Evolutionary conservation across 495 filamentous ascomycete genomes (phyloP), one percentile per base, ranked within the genome.

Genomic region (Xylaria acuta): DNA sequence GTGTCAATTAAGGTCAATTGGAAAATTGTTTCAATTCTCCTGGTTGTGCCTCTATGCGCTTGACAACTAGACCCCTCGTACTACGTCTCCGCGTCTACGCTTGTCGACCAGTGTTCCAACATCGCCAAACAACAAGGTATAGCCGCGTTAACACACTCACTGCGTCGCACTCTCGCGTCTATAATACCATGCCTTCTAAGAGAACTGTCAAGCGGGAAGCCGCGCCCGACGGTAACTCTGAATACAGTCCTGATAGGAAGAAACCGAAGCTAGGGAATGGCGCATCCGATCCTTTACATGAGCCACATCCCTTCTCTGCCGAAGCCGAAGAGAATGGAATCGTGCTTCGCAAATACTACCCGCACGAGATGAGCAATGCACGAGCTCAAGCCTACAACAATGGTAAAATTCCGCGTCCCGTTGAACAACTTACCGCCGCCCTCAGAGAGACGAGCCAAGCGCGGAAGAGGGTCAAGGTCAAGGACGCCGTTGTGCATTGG

Each of bases 401-500:
- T 58, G 86, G 90, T 27, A 85, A 86, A 27, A 77, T 95, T 2
- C 86, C 90, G 54, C 88, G 91, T 3, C 94, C 94, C 0, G 92
- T 96, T 16, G 88, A 92, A 74, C 73, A 81, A 0, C 83, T 94
- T 25, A 76, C 88, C 43, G 78, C 80, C 5, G 88, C 90, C 0
- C 85, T 90, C 20, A 73, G 80, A 34, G 86, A 88, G 9, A 92
- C 90, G 1, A 75, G 79, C 0, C 69, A 80, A 1, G 73, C 73
- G n/a, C 83, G 89, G 0, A 73, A 80, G 34, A 76, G 80, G 0
- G 83, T 90, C 3, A 69, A 77, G 11, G 81, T 87, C 3, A 86
- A 87, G 43, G 83, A 88, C 36, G 90, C 91, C 0, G 93, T 97
- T 0, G 88, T 97, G 7, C 93, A 97, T 82, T 97, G 95, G 95